These are phyloP conservation scores for Centaurea solstitialis DNA, from an alignment of 129 eudicot species.

Conservation along the genomic window DNA sequence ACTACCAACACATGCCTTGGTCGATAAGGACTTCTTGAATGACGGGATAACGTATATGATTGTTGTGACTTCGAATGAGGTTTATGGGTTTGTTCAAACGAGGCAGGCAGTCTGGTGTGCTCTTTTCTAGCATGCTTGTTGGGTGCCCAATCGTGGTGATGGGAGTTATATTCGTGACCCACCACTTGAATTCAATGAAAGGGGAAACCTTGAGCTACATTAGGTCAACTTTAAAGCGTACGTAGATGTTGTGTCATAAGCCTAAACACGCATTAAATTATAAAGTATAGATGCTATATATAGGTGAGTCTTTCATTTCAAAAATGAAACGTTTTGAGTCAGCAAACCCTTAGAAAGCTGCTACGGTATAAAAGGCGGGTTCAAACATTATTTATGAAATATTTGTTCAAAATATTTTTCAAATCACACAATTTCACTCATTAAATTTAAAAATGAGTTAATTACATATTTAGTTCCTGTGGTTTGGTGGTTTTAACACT, in stretches of 20 bases:
- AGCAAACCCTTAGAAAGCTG: neutral
- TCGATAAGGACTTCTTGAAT: conserved; percentile 76
- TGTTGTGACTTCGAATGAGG: conserved; percentile 80
- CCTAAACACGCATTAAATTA: neutral
- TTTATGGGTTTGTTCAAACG: conserved; percentile 96
- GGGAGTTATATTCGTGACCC: conserved; percentile 90
- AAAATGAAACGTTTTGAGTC: neutral
- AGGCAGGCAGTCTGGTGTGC: conserved; percentile 98
- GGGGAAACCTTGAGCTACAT: conserved; percentile 71
- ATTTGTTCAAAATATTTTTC: too few relatives aligned
- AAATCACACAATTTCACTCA: too few relatives aligned
- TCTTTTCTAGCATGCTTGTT: conserved; percentile 93
- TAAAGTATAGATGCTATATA: neutral
- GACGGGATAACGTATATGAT: conserved; percentile 90
- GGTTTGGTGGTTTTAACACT: too few relatives aligned
- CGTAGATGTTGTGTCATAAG: neutral
- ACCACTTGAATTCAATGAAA: conserved; percentile 75
- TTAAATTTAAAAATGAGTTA: too few relatives aligned
- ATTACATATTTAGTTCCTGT: too few relatives aligned
- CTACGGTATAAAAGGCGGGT: too few relatives aligned
- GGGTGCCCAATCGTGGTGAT: conserved; percentile 90
- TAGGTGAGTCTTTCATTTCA: neutral
- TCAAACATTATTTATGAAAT: too few relatives aligned
- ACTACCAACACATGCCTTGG: conserved; percentile 86
- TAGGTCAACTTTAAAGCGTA: conserved; percentile 35